Evolutionary conservation across 176 grass and related monocot genomes (phyloP), one percentile per base, ranked within the genome.

Genomic region (Triticum timopheevii): DNA sequence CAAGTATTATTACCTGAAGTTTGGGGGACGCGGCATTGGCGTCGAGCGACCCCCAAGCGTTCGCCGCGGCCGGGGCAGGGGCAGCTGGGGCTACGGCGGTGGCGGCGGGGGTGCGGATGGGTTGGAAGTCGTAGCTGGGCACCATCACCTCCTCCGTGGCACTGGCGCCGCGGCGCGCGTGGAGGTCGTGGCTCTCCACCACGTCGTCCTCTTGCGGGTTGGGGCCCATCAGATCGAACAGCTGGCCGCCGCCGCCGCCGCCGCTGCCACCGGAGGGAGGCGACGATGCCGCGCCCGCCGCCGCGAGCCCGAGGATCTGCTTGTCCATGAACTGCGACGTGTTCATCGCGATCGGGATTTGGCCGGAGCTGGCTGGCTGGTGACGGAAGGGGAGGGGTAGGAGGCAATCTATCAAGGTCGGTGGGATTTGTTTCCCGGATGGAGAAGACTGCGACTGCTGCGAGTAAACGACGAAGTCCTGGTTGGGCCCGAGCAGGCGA

Each of bases 241-340:
- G 65, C 45, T 81, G 88, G 16, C 67, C 80, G 10, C 5, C 86
- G 22, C 67, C 80, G 10, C 5, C 86, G 22, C 78, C 85, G 2
- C 25, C 19, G 13, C 65, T 80, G 39, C 11, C 50, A 47, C 15
- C 44, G 24, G 65, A 47, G 23, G 77, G 44, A 40, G 71, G 23
- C 33, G 80, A 78, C 7, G 69, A 61, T 42, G 74, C 42, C 27
- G 45, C 13, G 34, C 61, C 88, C 25, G 66, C 62, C 3, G 87
- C 93, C 1, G 86, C 87, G 71, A 95, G 86, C 58, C 89, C 93
- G 30, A 89, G 91, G 91, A 95, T 93, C 89, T 95, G 88, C 78
- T 95, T 95, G 78, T 95, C 93, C 93, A 95, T 95, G 91, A 95
- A 95, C 80, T 87, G 86, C 59, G 93, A 93, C 22, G 86, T 45